Evolutionary conservation across 1,139 yeast species (phyloP).

Genomic region (Nakaseomyces glabratus): DNA sequence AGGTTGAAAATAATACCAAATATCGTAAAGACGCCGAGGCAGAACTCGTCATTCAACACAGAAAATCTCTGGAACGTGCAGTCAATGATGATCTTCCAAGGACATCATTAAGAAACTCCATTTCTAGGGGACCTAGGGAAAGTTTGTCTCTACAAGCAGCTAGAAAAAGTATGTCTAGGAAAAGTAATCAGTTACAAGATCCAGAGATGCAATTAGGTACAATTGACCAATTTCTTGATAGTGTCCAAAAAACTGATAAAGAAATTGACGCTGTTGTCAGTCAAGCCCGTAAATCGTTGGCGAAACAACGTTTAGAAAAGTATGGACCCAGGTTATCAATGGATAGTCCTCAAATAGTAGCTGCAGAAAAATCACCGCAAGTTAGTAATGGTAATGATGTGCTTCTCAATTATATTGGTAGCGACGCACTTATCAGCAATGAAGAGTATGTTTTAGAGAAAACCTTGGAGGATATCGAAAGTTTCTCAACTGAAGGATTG

Average conservation of each 20-base stretch:
- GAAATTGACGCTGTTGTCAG: constrained; percentile 54
- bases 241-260: constrained; percentile 39
- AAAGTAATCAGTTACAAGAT: constrained; percentile 18
- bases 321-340: constrained; percentile 34
- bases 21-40: constrained; percentile 76
- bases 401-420: constrained; percentile 39
- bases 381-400: constrained; percentile 8
- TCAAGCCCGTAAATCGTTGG: constrained; percentile 55
- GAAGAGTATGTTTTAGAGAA: constrained; percentile 74
- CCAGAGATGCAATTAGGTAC: constrained; percentile 37
- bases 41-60: constrained; percentile 54
- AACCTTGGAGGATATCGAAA: constrained; percentile 84
- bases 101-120: constrained; percentile 16
- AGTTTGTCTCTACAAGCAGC: constrained; percentile 33
- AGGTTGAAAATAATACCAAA: constrained; percentile 50
- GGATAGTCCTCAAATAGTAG: constrained; percentile 18
- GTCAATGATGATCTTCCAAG: constrained; percentile 15
- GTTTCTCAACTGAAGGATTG: constrained; percentile 88
- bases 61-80: constrained; percentile 30
- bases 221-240: constrained; percentile 49
- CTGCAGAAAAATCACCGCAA: background rate
- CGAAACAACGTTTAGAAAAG: constrained; percentile 49
- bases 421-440: constrained; percentile 55
- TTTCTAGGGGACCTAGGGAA: constrained; percentile 25
- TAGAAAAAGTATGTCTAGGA: constrained; percentile 24